Evolutionary conservation across 345 rosid genomes (phyloP).

Genomic region (Syzygium aromaticum): DNA sequence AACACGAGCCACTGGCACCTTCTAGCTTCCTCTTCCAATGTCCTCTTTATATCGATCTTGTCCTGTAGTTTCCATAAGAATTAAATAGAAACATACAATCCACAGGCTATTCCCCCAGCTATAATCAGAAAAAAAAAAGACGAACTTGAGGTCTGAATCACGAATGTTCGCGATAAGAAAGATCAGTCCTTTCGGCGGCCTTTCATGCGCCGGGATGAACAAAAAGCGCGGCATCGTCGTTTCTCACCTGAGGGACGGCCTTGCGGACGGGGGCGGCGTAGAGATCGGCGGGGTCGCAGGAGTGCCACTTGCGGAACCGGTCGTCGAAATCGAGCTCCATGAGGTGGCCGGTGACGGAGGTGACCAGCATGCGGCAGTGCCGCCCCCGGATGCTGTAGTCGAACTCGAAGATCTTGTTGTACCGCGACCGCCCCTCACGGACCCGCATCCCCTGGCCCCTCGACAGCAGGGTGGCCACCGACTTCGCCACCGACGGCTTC

Average conservation of each 20-base stretch:
- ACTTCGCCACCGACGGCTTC: slow-evolving; percentile 98
- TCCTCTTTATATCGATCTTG: slow-evolving; percentile 73
- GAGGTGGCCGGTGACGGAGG: slow-evolving; percentile 92
- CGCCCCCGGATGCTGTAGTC: slow-evolving; percentile 70
- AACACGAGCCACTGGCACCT: slow-evolving; percentile 87
- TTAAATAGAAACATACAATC: background rate
- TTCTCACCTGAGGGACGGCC: slow-evolving; percentile 66
- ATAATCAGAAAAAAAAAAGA: background rate
- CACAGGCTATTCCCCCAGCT: background rate
- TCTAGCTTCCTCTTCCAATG: slow-evolving; percentile 93
- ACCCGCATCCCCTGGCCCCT: slow-evolving; percentile 50
- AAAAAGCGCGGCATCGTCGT: background rate
- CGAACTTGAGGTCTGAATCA: background rate
- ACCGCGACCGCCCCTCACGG: slow-evolving; percentile 90
- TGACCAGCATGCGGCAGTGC: slow-evolving; percentile 80
- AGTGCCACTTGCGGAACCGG: slow-evolving; percentile 90
- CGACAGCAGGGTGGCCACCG: slow-evolving; percentile 69
- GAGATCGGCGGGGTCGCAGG: slow-evolving; percentile 89
- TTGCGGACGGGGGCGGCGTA: slow-evolving; percentile 75
- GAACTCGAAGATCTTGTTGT: slow-evolving; percentile 92
- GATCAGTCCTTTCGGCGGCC: background rate
- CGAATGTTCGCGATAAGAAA: background rate
- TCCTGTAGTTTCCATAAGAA: slow-evolving; percentile 32
- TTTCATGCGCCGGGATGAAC: background rate
- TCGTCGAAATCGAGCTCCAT: slow-evolving; percentile 95